Conservation (phyloP, 2,329 filamentous ascomycete species). For the Aspergillus fumigatiaffinis region DNA sequence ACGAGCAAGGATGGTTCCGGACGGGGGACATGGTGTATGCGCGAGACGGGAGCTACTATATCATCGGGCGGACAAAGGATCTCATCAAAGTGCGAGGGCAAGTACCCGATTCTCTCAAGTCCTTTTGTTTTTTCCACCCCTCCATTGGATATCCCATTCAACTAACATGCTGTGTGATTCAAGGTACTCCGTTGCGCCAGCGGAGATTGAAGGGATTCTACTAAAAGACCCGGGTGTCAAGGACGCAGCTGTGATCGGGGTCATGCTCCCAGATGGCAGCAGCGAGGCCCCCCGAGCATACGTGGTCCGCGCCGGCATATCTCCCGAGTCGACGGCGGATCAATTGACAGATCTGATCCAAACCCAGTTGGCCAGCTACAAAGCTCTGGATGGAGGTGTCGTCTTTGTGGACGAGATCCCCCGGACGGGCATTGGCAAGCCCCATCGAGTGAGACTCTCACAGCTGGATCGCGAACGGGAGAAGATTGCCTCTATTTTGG, state of each 20-base stretch:
- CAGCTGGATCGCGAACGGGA: conserved; percentile 20
- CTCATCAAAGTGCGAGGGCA: conserved; percentile 38
- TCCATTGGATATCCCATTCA: background rate
- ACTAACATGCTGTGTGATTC: background rate
- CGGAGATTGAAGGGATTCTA: conserved; percentile 40
- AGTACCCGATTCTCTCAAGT: background rate
- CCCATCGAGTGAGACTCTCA: conserved; percentile 26
- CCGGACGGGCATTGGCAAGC: conserved; percentile 42
- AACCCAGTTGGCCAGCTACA: conserved; percentile 38
- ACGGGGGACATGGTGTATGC: conserved; percentile 30
- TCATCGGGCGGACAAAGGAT: conserved; percentile 32
- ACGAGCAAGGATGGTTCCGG: conserved; percentile 28
- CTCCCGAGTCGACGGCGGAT: conserved; percentile 22
- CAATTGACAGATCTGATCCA: conserved; percentile 35
- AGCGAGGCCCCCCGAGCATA: conserved; percentile 38
- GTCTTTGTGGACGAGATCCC: conserved; percentile 42
- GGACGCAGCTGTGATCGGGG: conserved; percentile 41
- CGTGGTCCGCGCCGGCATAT: conserved; percentile 29
- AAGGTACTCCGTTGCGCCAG: conserved; percentile 39
- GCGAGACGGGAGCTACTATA: conserved; percentile 22
- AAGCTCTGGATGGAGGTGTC: conserved; percentile 38
- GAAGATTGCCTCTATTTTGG: conserved; percentile 3
- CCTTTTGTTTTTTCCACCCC: background rate
- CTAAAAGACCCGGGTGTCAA: conserved; percentile 35
- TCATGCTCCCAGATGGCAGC: conserved; percentile 20